phyloP scores from a whole-genome alignment of 2,329 filamentous ascomycete species.

The Metarhizium album region DNA sequence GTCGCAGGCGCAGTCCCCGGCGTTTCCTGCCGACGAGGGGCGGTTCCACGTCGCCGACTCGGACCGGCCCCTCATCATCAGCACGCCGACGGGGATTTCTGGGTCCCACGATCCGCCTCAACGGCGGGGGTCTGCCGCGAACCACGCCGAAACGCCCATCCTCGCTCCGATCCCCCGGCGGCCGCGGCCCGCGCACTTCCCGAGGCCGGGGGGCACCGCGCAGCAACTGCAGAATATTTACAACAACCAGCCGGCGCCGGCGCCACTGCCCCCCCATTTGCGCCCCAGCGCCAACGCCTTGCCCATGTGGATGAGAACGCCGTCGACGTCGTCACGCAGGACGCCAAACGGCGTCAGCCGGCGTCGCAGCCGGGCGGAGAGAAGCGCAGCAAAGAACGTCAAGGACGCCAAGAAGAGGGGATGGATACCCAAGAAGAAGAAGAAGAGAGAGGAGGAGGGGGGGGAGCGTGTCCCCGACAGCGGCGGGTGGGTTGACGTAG shows the following conservation, averaged over 20 bases:
- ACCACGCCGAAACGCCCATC: constrained; percentile 34
- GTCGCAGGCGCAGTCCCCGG: neutral
- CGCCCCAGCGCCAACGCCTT: constrained; percentile 12
- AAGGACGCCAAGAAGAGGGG: constrained; percentile 48
- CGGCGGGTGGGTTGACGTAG: constrained; percentile 44
- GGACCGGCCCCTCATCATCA: constrained; percentile 49
- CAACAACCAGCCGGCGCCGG: constrained; percentile 20
- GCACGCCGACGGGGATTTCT: constrained; percentile 44
- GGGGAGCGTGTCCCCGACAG: constrained; percentile 26
- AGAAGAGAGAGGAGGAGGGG: too few relatives aligned
- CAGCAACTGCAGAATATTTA: constrained; percentile 47
- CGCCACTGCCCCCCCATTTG: constrained; percentile 4
- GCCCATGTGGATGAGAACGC: constrained; percentile 25
- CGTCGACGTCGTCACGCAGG: constrained; percentile 23
- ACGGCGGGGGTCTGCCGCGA: constrained; percentile 20
- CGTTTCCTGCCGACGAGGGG: neutral
- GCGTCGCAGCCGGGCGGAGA: constrained; percentile 43
- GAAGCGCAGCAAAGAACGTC: constrained; percentile 52
- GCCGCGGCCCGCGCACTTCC: constrained; percentile 27
- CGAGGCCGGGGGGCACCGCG: constrained; percentile 32
- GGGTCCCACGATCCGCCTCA: constrained; percentile 40
- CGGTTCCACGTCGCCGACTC: constrained; percentile 16
- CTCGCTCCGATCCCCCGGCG: constrained; percentile 43
- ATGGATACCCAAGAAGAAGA: constrained; percentile 37
- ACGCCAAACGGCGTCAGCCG: constrained; percentile 33